Conservation (phyloP, 345 rosid genomes). For the Stellera chamaejasme region DNA sequence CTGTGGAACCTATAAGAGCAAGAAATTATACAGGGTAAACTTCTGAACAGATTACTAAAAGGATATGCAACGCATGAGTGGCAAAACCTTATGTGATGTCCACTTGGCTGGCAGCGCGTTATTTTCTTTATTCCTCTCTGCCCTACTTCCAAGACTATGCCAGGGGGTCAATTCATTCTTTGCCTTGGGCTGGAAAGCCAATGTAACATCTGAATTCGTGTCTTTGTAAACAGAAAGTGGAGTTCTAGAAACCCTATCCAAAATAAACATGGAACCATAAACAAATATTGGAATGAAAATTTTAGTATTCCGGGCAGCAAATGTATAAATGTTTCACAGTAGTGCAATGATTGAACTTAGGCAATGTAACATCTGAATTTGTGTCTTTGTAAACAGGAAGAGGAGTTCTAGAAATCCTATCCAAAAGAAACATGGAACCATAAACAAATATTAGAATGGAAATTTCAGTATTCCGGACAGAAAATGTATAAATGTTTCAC, state of each 20-base stretch:
- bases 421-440: slow-evolving; percentile 8
- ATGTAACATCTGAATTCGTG: slow-evolving; percentile 21
- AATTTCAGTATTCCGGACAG: too few species aligned
- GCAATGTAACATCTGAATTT: slow-evolving; percentile 18
- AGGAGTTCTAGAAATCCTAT: slow-evolving; percentile 41
- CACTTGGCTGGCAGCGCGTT: slow-evolving; percentile 66
- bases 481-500: too few species aligned
- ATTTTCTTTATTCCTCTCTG: slow-evolving; percentile 94
- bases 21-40: slow-evolving; percentile 11
- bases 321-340: too few species aligned
- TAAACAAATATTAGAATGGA: too few species aligned
- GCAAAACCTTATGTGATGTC: slow-evolving; percentile 66
- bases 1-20: slow-evolving; percentile 50
- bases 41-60: not conserved
- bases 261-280: slow-evolving; percentile 10
- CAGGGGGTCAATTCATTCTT: slow-evolving; percentile 45
- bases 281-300: too few species aligned
- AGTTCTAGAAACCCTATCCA: slow-evolving; percentile 34
- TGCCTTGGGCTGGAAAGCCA: slow-evolving; percentile 30
- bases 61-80: not conserved
- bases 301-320: too few species aligned
- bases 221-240: slow-evolving; percentile 61
- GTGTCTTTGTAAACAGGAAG: slow-evolving; percentile 56
- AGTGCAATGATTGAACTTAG: too few species aligned
- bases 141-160: slow-evolving; percentile 57